Evolutionary conservation across 1,284 basidiomycete species (phyloP), one percentile per base, ranked within the genome.

Genomic region (Earliella scabrosa): DNA sequence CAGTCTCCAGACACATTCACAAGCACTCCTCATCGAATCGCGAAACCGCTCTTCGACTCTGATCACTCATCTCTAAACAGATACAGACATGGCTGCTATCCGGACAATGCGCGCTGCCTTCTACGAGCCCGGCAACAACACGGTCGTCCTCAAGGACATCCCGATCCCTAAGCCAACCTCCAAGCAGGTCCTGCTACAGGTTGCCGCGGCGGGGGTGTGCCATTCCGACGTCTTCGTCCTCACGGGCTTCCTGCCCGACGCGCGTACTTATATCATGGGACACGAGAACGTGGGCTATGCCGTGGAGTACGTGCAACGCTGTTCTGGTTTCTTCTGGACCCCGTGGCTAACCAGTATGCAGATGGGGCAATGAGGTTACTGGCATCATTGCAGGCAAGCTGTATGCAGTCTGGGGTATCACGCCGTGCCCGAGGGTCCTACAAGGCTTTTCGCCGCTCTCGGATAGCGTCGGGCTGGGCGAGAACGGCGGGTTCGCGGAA

Each of bases 161-260:
- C 62, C 64, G n/a, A 61, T 68, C 18, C 65, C 65, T 0, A 58
- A 51, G 21, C 64, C 66, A 1, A 44, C 56, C 0, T 45, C 61
- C n/a, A 60, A 63, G 40, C 61, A 71, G 43, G 66, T 71, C 6
- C 49, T 71, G 13, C 57, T 71, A 45, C 65, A 68, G 58, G 58
- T 72, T 13, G 61, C 63, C n/a, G 66, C 68, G 18, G 65, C 63
- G 27, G 67, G 65, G 2, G 64, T 66, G 3, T 70, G 69, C 51
- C 69, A 68, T 50, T 61, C 60, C 21, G 69, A 72, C 51, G 63
- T 66, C 1, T 57, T 55, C 27, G 29, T 66, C 10, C 61, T 71
- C 24, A 53, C 52, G n/a, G 64, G 64, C 23, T 48, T 41, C 10
- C n/a, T 54, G 9, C 29, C 58, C 14, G 66, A 68, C 48, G 34